These are phyloP conservation scores for Verticillium isaacii DNA, from an alignment of 2,329 filamentous ascomycete genomes.

Conservation along the genomic window DNA sequence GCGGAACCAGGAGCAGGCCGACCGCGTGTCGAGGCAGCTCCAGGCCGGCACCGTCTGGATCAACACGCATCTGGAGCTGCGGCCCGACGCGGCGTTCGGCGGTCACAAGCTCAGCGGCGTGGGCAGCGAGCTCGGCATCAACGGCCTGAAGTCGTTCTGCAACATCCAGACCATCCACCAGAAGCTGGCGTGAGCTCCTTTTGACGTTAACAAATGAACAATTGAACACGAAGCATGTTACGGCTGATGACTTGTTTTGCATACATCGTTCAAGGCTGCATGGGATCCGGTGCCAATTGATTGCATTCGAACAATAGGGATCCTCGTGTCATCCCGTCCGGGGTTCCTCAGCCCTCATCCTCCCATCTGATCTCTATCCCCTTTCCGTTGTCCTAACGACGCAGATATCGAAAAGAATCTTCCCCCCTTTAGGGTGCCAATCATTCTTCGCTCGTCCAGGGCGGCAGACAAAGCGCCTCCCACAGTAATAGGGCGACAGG, in stretches of 20 bases:
- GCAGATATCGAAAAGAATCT: no score
- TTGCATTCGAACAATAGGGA: no score
- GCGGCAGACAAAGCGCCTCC: no score
- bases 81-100: slow-evolving; percentile 1
- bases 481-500: slow-evolving; percentile 11
- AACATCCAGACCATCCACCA: slow-evolving; percentile 2
- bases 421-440: no score
- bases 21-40: slow-evolving; percentile 38
- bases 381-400: no score
- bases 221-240: not conserved
- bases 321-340: no score
- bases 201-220: not conserved
- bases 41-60: slow-evolving; percentile 49
- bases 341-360: no score
- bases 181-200: not conserved
- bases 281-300: no score
- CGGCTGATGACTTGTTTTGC: no score
- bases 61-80: slow-evolving; percentile 25
- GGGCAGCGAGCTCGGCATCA: slow-evolving; percentile 1
- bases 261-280: no score
- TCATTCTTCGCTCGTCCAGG: no score
- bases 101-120: slow-evolving; percentile 2
- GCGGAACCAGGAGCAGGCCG: slow-evolving; percentile 39
- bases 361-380: no score
- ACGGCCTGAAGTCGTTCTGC: slow-evolving; percentile 1